A percentile compares a stretch with the other conserved stretches of the same genome.
Conservation (phyloP, 352 stramenopile species). For the Phytophthora lateralis region DNA sequence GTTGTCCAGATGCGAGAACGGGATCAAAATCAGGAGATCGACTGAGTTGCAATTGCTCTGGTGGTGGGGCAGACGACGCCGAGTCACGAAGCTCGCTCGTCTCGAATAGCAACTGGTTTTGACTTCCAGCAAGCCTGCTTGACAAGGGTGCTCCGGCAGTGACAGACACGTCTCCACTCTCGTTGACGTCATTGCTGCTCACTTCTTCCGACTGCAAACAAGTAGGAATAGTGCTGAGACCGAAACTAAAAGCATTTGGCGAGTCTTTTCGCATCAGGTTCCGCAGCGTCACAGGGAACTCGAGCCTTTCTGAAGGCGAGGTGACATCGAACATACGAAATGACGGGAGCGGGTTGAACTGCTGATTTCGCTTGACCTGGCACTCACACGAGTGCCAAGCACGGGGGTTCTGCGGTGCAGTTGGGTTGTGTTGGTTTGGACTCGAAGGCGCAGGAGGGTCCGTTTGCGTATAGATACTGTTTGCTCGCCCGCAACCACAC, state of each 20-base stretch:
- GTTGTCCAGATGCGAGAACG: conserved; percentile 24
- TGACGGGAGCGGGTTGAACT: conserved; percentile 63
- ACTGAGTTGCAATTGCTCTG: conserved; percentile 49
- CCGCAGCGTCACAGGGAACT: conserved; percentile 56
- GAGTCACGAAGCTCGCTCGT: conserved; percentile 30
- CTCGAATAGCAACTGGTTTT: conserved; percentile 23
- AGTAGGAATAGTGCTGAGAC: neutral
- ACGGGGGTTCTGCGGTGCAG: conserved; percentile 12
- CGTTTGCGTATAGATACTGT: conserved; percentile 2
- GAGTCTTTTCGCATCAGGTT: conserved; percentile 49
- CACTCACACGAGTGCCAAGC: conserved; percentile 52
- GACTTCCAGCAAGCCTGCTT: conserved; percentile 8
- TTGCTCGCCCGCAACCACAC: conserved; percentile 46
- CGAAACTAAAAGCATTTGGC: conserved; percentile 4
- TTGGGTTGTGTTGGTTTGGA: conserved; percentile 7
- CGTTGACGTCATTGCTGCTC: neutral
- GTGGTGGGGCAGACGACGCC: conserved; percentile 15
- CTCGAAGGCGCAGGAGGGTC: neutral
- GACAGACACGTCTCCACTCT: conserved; percentile 9
- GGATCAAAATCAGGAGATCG: conserved; percentile 58
- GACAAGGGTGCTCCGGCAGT: conserved; percentile 7
- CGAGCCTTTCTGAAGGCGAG: conserved; percentile 46
- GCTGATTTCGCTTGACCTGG: conserved; percentile 43
- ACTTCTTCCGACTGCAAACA: conserved; percentile 12
- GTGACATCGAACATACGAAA: conserved; percentile 83